Conservation (phyloP, 2,329 filamentous ascomycete genomes). For the Colletotrichum eleusines region DNA sequence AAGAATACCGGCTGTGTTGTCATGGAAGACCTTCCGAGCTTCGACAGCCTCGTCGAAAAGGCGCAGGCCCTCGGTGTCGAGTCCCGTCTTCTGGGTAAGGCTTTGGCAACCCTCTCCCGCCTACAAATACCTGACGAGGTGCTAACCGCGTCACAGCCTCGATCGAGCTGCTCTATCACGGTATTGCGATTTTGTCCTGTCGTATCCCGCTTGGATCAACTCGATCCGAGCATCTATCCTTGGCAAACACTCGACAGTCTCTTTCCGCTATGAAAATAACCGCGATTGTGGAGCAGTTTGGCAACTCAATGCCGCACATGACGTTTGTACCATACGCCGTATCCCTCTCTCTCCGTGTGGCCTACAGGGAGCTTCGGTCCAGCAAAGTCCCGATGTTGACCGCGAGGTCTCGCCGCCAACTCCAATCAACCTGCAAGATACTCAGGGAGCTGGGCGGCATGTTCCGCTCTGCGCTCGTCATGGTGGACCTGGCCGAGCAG, state of each 20-base stretch:
- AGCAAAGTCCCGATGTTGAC: slow-evolving; percentile 42
- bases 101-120: too few relatives aligned
- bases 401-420: slow-evolving; percentile 37
- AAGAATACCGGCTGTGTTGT: slow-evolving; percentile 28
- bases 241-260: slow-evolving; percentile 38
- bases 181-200: slow-evolving; percentile 43
- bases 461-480: slow-evolving; percentile 44
- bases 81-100: slow-evolving; percentile 42
- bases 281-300: slow-evolving; percentile 43
- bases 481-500: slow-evolving; percentile 44
- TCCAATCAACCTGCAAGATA: slow-evolving; percentile 44
- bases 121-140: neutral
- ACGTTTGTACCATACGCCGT: slow-evolving; percentile 45
- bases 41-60: slow-evolving; percentile 27
- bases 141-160: slow-evolving; percentile 36
- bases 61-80: slow-evolving; percentile 40
- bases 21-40: slow-evolving; percentile 32
- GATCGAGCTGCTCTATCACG: slow-evolving; percentile 45
- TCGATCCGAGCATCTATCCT: slow-evolving; percentile 36
- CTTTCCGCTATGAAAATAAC: slow-evolving; percentile 44
- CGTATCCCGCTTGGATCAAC: slow-evolving; percentile 35
- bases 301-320: slow-evolving; percentile 43
- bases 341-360: slow-evolving; percentile 44
- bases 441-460: slow-evolving; percentile 43
- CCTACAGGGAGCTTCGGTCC: slow-evolving; percentile 44